Base-by-base conservation (phyloP, 495 filamentous ascomycete genomes). In the Penicillium arizonense region DNA sequence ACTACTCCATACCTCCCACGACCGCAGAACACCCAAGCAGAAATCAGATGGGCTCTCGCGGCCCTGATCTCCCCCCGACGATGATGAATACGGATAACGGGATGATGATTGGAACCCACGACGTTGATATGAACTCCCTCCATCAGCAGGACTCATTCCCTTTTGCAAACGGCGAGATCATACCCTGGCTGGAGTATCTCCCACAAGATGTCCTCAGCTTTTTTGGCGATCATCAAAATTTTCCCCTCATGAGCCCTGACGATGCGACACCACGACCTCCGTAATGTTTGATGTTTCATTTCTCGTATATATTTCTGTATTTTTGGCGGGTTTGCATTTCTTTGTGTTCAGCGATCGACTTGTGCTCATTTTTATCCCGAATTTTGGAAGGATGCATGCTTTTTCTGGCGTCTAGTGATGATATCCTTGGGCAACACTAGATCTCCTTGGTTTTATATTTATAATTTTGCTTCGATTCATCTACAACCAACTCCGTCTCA, bases 51-150 rank as follows among this genome's bases (percentile, higher is more conserved):
- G 69, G n/a, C 62, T 74, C 64, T 56, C 57, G 61, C 42, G 58
- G 26, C 28, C 54, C 53, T 21, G 60, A 69, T 16, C 47, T 69
- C 34, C 77, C 78, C 38, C 61, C 74, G 0, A 66, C 62, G n/a
- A 47, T 67, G 0, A 71, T 67, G 0, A 71, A 69, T 28, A n/a
- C 62, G 11, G 60, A 74, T 1, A 62, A 62, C 44, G 77, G 72
- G 57, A 83, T 88, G 55, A 81, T 85, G 53, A 88, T 89, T 53
- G 83, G 88, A 61, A 85, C 78, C 51, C 84, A 86, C 47, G 87
- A 90, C 50, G 77, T 89, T 42, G 83, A 87, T 59, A 83, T 88
- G 78, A 73, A 70, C 7, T 57, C 63, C 1, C 64, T 77, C 21
- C 70, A 75, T 11, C 67, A 75, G 47, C 71, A 73, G 28, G 68